phyloP scores from a whole-genome alignment of 129 eudicot genomes.

The Apium graveolens region DNA sequence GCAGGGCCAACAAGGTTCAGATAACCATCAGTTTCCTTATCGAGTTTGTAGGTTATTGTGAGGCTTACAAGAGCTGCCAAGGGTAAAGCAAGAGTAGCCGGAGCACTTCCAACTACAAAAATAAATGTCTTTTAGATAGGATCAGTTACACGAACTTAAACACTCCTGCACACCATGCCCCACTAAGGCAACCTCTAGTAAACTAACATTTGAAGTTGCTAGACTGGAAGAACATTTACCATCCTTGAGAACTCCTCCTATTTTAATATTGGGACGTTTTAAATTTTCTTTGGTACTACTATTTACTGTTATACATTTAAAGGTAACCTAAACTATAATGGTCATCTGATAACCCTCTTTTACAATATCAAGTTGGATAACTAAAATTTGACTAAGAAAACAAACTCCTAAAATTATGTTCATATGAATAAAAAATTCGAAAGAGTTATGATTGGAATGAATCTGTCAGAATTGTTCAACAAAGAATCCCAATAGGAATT shows the following conservation, averaged over 20 bases:
- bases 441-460: background rate
- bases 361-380: background rate
- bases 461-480: background rate
- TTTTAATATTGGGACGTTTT: background rate
- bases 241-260: background rate
- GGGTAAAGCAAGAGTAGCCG: slow-evolving; percentile 81
- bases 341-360: background rate
- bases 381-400: background rate
- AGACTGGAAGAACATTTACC: background rate
- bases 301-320: background rate
- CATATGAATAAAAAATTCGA: background rate
- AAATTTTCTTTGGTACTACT: background rate
- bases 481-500: background rate
- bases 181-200: background rate
- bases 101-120: slow-evolving; percentile 56
- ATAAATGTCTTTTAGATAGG: slow-evolving; percentile 6
- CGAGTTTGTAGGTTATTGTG: slow-evolving; percentile 92
- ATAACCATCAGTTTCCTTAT: slow-evolving; percentile 48
- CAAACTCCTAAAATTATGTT: background rate
- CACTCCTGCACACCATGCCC: background rate
- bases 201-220: background rate
- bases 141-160: background rate
- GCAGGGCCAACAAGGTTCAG: slow-evolving; percentile 69
- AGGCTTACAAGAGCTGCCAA: slow-evolving; percentile 90
- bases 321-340: background rate